phyloP scores from a whole-genome alignment of 805 yeast species.

The Metschnikowia arizonensis region DNA sequence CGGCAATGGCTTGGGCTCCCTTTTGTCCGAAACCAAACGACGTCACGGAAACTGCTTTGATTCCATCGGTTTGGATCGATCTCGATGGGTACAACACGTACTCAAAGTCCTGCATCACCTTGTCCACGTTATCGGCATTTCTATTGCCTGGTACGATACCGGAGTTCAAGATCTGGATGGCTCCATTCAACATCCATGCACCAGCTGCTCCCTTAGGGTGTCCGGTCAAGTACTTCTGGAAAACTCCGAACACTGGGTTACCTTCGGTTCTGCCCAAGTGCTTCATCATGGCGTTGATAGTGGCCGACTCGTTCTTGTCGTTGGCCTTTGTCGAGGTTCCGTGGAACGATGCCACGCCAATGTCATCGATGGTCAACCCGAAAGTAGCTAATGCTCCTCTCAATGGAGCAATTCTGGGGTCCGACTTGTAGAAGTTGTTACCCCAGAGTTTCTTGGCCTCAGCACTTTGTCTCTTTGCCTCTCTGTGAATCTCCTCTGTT shows the following conservation, averaged over 20 bases:
- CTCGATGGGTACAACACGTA: constrained; percentile 92
- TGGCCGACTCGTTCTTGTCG: constrained; percentile 95
- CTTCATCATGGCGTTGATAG: constrained; percentile 86
- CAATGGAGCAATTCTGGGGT: constrained; percentile 92
- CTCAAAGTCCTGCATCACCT: constrained; percentile 73
- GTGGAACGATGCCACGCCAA: constrained; percentile 97
- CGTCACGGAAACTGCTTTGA: constrained; percentile 94
- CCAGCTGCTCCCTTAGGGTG: constrained; percentile 99
- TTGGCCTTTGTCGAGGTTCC: constrained; percentile 99
- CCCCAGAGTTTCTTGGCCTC: constrained; percentile 94
- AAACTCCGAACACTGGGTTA: constrained; percentile 95
- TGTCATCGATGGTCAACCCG: constrained; percentile 89
- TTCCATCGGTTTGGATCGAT: constrained; percentile 89
- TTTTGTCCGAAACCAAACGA: constrained; percentile 99
- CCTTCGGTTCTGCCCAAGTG: constrained; percentile 97
- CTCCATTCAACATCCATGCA: constrained; percentile 99
- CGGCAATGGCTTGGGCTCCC: constrained; percentile 92
- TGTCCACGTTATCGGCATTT: constrained; percentile 95
- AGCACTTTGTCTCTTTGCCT: constrained; percentile 76
- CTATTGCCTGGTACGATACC: constrained; percentile 98
- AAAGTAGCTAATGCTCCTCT: constrained; percentile 96
- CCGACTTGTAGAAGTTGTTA: constrained; percentile 85
- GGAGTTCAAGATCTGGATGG: constrained; percentile 82
- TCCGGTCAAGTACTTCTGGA: constrained; percentile 98
- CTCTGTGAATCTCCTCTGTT: constrained; percentile 80